Conservation (phyloP, 768 basidiomycete genomes). For the Rhizopogon vulgaris region DNA sequence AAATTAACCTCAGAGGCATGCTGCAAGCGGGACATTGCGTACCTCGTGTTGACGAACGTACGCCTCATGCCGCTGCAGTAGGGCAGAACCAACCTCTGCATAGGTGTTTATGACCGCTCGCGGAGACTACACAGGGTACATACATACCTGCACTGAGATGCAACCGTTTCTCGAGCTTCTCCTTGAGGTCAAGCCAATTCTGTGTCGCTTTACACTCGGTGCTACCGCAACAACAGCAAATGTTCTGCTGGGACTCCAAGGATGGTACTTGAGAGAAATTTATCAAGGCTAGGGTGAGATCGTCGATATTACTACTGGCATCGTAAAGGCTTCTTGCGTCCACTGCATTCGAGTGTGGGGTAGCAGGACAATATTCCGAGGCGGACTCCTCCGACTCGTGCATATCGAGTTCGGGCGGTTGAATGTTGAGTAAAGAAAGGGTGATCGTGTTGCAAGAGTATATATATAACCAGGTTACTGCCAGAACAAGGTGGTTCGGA, state of each 20-base stretch:
- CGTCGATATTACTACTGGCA: constrained; percentile 64
- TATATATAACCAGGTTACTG: constrained; percentile 3
- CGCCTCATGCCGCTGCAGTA: constrained; percentile 81
- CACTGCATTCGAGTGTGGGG: constrained; percentile 50
- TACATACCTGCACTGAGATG: constrained; percentile 81
- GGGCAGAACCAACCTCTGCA: constrained; percentile 84
- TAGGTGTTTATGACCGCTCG: constrained; percentile 1
- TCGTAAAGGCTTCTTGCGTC: constrained; percentile 44
- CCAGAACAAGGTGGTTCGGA: not conserved
- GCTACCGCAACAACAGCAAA: constrained; percentile 60
- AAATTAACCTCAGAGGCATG: constrained; percentile 7
- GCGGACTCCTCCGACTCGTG: constrained; percentile 7
- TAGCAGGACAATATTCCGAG: constrained; percentile 30
- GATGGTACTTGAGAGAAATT: constrained; percentile 70
- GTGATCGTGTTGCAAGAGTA: not conserved
- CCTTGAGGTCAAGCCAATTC: constrained; percentile 59
- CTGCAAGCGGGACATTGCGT: constrained; percentile 15
- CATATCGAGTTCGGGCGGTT: constrained; percentile 13
- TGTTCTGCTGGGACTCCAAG: constrained; percentile 52
- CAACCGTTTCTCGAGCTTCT: constrained; percentile 69
- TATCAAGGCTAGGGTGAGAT: constrained; percentile 66
- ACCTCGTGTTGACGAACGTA: constrained; percentile 73
- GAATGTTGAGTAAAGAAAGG: not conserved
- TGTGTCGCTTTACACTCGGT: constrained; percentile 61
- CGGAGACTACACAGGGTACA: not conserved